A percentile compares a stretch with the other conserved stretches of the same genome.
These are phyloP conservation scores for Solanum ossicruentum DNA, from an alignment of 257 asterid genomes.

Conservation along the genomic window DNA sequence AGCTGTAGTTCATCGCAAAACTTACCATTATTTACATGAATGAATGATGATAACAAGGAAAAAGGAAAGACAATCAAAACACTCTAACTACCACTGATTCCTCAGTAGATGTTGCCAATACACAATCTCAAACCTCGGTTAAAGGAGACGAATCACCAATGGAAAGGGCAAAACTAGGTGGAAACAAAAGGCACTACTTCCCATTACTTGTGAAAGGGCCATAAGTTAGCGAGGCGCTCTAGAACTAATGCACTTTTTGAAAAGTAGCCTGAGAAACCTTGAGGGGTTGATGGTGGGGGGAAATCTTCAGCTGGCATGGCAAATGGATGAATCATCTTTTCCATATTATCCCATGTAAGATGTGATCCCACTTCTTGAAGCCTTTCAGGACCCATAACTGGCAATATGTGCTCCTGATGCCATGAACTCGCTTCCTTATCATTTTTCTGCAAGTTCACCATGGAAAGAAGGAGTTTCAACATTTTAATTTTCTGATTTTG, in stretches of 20 bases:
- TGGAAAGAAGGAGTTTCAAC: not conserved
- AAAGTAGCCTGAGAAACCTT: conserved; percentile 86
- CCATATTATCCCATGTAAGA: conserved; percentile 70
- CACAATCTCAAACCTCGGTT: not conserved
- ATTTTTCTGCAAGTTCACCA: conserved; percentile 30
- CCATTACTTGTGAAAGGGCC: conserved; percentile 76
- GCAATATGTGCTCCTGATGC: conserved; percentile 81
- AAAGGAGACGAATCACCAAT: not conserved
- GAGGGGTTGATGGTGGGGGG: conserved; percentile 77
- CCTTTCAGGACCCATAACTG: conserved; percentile 87
- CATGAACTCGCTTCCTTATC: conserved; percentile 49
- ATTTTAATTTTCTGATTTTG: not conserved
- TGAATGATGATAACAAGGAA: not conserved
- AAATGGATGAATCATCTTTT: conserved; percentile 63
- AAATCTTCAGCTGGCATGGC: conserved; percentile 97
- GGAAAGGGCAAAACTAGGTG: not conserved
- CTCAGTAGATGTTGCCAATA: not conserved
- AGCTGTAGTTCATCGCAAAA: not conserved
- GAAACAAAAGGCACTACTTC: conserved; percentile 10
- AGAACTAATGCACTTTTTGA: conserved; percentile 79
- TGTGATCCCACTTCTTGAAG: conserved; percentile 68
- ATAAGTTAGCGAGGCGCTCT: conserved; percentile 79
- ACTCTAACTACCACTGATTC: not conserved
- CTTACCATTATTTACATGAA: not conserved
- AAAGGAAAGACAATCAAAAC: not conserved